Percentiles rank a stretch among this genome's conserved stretches.
These are phyloP conservation scores for Eucalyptus guilfoylei DNA, from an alignment of 345 rosid genomes.

Conservation along the genomic window DNA sequence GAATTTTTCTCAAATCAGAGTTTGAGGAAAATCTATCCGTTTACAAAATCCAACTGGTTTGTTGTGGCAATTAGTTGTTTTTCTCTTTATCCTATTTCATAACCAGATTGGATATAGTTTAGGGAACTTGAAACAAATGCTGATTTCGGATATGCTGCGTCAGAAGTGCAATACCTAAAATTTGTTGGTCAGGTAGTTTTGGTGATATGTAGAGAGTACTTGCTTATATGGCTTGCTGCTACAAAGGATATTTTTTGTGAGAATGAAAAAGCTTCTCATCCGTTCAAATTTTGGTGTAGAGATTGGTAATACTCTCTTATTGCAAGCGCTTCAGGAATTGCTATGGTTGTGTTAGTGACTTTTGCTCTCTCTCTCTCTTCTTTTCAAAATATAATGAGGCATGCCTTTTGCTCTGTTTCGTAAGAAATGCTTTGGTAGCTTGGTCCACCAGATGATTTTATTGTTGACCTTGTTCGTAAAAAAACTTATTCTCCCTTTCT, in stretches of 20 bases:
- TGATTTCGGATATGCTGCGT: not conserved
- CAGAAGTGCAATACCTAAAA: not conserved
- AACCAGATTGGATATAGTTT: not conserved
- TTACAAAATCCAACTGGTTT: not conserved
- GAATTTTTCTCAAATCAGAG: not conserved
- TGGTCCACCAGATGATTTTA: not conserved
- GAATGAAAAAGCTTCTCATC: not conserved
- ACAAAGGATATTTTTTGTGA: not conserved
- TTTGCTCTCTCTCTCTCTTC: not conserved
- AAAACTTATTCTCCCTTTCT: not conserved
- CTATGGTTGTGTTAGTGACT: not conserved
- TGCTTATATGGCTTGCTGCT: not conserved
- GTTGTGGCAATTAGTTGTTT: not conserved
- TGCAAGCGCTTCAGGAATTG: not conserved
- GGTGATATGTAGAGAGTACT: not conserved
- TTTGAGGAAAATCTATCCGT: not conserved
- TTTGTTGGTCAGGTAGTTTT: not conserved
- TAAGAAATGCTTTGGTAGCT: not conserved
- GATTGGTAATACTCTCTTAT: not conserved
- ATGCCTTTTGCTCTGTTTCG: not conserved
- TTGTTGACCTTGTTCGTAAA: not conserved
- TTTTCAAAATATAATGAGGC: not conserved
- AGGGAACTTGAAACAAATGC: not conserved
- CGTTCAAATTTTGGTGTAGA: not conserved
- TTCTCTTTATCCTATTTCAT: not conserved